phyloP scores from a whole-genome alignment of 2,329 filamentous ascomycete species.

The Penicillium sp. region DNA sequence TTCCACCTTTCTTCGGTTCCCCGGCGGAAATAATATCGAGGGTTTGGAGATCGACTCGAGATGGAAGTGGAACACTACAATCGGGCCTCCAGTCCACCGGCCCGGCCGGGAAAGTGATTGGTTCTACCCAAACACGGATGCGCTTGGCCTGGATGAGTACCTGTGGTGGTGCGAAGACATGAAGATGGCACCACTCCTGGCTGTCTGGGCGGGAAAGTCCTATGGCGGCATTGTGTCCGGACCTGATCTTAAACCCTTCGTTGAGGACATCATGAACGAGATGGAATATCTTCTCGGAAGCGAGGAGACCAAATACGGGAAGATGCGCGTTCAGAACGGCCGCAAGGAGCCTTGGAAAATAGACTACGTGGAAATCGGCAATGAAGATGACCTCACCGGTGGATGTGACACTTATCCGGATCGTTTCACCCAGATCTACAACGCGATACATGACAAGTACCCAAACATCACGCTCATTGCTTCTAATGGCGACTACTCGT shows the following conservation, averaged over 20 bases:
- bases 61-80: slow-evolving; percentile 45
- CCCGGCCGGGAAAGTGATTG: slow-evolving; percentile 58
- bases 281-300: slow-evolving; percentile 63
- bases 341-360: slow-evolving; percentile 60
- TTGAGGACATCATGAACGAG: slow-evolving; percentile 61
- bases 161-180: slow-evolving; percentile 62
- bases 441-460: slow-evolving; percentile 56
- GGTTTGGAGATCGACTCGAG: slow-evolving; percentile 30
- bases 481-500: slow-evolving; percentile 37
- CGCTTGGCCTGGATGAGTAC: slow-evolving; percentile 61
- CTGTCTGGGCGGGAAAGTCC: slow-evolving; percentile 57
- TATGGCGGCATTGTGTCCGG: slow-evolving; percentile 50
- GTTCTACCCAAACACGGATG: slow-evolving; percentile 62
- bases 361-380: slow-evolving; percentile 63
- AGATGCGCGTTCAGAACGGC: slow-evolving; percentile 57
- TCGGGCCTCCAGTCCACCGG: slow-evolving; percentile 43
- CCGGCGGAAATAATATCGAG: slow-evolving; percentile 62
- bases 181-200: slow-evolving; percentile 56
- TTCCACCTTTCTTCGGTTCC: slow-evolving; percentile 61
- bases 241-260: slow-evolving; percentile 53
- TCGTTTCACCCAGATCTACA: slow-evolving; percentile 59
- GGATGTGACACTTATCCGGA: slow-evolving; percentile 51
- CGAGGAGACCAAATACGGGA: slow-evolving; percentile 55
- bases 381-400: slow-evolving; percentile 63
- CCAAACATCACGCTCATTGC: slow-evolving; percentile 58